Conservation (phyloP, 257 asterid genomes). For the Anisodus tanguticus region DNA sequence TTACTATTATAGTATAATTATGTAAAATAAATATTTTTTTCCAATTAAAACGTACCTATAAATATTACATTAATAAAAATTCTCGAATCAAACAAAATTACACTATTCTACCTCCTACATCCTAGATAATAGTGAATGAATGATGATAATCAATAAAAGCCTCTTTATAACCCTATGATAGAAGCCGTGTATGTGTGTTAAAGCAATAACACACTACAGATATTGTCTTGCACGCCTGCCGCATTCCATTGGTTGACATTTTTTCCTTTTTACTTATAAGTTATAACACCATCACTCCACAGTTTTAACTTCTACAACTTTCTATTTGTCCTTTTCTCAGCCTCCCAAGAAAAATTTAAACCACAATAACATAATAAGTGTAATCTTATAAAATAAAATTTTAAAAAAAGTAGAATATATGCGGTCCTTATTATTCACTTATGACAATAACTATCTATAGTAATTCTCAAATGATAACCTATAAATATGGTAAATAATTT, state of each 20-base stretch:
- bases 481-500: neutral
- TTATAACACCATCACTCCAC: too few species aligned
- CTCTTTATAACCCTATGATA: neutral
- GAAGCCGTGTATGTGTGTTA: conserved; percentile 28
- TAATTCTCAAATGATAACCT: neutral
- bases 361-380: too few species aligned
- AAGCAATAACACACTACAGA: conserved; percentile 37
- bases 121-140: conserved; percentile 1
- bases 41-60: too few species aligned
- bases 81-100: too few species aligned
- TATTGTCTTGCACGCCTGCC: conserved; percentile 41
- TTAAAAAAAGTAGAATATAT: too few species aligned
- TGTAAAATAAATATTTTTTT: too few species aligned
- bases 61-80: neutral
- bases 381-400: too few species aligned
- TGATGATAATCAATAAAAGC: conserved; percentile 10
- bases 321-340: neutral
- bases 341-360: neutral
- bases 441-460: neutral
- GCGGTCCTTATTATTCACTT: neutral
- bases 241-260: conserved; percentile 23
- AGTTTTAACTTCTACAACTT: neutral
- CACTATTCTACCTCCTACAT: too few species aligned
- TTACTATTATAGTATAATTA: too few species aligned
- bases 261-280: neutral